Conservation (phyloP, 2,329 filamentous ascomycete species). For the Tolypocladium guangdongense region DNA sequence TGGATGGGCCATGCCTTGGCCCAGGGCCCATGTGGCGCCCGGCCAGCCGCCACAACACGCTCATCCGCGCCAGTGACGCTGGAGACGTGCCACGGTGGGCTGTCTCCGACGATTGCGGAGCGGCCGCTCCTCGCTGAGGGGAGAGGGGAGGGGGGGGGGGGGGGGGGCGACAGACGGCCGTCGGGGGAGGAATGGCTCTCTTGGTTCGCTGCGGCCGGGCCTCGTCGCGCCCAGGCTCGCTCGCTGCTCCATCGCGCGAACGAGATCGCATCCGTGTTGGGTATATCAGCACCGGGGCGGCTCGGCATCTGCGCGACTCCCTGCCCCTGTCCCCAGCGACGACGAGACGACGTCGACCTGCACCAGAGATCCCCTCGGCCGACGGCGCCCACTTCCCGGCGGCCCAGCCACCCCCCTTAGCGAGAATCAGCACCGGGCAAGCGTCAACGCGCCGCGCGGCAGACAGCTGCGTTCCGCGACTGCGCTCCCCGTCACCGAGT, state of each 20-base stretch:
- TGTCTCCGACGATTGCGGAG: no score
- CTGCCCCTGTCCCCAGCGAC: neutral
- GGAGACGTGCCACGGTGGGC: neutral
- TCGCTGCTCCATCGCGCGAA: neutral
- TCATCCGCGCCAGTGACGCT: no score
- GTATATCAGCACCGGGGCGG: neutral
- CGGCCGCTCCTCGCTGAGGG: no score
- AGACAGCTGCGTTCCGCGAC: neutral
- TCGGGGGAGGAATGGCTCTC: no score
- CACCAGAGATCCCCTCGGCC: neutral
- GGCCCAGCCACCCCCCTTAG: neutral
- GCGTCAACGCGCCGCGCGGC: neutral
- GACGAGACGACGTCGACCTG: neutral
- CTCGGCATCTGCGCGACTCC: neutral
- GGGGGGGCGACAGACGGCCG: neutral
- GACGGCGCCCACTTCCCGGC: neutral
- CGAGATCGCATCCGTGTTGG: neutral
- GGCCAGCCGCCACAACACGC: no score
- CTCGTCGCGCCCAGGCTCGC: no score
- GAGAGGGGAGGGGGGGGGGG: no score
- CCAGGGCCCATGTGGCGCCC: no score
- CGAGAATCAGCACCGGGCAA: neutral
- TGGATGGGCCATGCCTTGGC: no score
- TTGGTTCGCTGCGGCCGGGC: no score
- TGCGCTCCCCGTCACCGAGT: no score